phyloP scores from a whole-genome alignment of 2,329 filamentous ascomycete species.

The Aureobasidium pullulans region DNA sequence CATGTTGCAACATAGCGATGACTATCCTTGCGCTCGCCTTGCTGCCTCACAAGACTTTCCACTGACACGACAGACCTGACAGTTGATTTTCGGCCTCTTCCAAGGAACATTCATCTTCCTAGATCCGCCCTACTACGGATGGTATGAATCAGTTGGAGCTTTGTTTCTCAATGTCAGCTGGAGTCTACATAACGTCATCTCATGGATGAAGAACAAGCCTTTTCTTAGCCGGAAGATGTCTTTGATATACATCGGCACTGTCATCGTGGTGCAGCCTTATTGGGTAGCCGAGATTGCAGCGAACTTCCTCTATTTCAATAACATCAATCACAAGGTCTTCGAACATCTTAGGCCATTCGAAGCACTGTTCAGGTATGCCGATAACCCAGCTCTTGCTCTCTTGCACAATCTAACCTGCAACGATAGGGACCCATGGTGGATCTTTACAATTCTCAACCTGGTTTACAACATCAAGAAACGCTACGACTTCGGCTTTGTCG shows the following conservation, averaged over 20 bases:
- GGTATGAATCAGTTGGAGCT: slow-evolving; percentile 56
- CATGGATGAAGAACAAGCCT: slow-evolving; percentile 58
- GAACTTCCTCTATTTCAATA: slow-evolving; percentile 55
- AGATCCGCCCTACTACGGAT: slow-evolving; percentile 48
- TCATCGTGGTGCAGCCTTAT: slow-evolving; percentile 54
- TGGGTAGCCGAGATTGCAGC: slow-evolving; percentile 60
- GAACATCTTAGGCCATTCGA: slow-evolving; percentile 46
- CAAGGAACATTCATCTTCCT: slow-evolving; percentile 38
- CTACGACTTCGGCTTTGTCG: slow-evolving; percentile 51
- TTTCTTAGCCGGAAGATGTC: slow-evolving; percentile 46
- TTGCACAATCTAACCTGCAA: background rate
- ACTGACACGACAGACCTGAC: slow-evolving; percentile 10
- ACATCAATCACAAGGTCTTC: slow-evolving; percentile 19
- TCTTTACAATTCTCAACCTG: slow-evolving; percentile 52
- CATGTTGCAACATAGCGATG: background rate
- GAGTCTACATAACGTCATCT: slow-evolving; percentile 58
- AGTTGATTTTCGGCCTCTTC: slow-evolving; percentile 50
- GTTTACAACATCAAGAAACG: slow-evolving; percentile 57
- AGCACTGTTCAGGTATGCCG: slow-evolving; percentile 41
- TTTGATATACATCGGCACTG: slow-evolving; percentile 51
- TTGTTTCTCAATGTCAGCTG: slow-evolving; percentile 57
- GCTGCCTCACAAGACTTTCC: background rate
- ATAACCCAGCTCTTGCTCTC: background rate
- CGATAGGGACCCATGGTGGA: slow-evolving; percentile 62
- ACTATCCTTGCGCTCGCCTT: background rate